phyloP scores from a whole-genome alignment of 257 asterid genomes.

The Voacanga thouarsii region DNA sequence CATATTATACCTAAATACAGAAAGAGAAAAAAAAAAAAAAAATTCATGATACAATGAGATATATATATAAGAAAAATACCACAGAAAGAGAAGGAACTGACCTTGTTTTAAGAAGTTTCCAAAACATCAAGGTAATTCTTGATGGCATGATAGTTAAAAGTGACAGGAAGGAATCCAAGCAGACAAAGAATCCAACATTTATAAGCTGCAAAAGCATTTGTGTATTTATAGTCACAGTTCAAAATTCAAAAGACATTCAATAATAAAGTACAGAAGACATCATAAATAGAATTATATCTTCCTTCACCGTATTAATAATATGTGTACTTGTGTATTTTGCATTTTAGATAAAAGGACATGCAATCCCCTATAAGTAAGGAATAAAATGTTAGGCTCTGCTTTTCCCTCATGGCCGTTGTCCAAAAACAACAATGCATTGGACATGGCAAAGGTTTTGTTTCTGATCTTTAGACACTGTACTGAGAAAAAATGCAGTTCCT shows the following conservation, averaged over 20 bases:
- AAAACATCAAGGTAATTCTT: slow-evolving; percentile 53
- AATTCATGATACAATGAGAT: background rate
- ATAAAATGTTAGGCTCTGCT: background rate
- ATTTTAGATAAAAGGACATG: background rate
- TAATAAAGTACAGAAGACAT: background rate
- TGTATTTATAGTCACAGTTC: slow-evolving; percentile 2
- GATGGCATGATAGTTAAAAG: slow-evolving; percentile 95
- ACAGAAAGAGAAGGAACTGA: slow-evolving; percentile 37
- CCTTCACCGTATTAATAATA: background rate
- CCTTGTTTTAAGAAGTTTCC: slow-evolving; percentile 80
- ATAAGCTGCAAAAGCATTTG: slow-evolving; percentile 68
- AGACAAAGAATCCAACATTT: slow-evolving; percentile 79
- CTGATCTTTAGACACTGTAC: background rate
- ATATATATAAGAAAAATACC: slow-evolving; percentile 16
- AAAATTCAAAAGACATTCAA: background rate
- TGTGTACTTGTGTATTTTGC: background rate
- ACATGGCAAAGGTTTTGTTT: background rate
- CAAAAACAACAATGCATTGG: background rate
- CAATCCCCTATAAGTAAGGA: background rate
- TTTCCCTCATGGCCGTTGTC: background rate
- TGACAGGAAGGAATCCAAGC: slow-evolving; percentile 92
- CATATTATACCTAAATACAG: background rate
- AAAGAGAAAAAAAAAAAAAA: slow-evolving; percentile 10
- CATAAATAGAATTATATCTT: background rate
- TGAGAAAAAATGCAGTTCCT: background rate